These are phyloP conservation scores for Diplocarpon rosae DNA, from an alignment of 2,329 filamentous ascomycete species.

Conservation along the genomic window DNA sequence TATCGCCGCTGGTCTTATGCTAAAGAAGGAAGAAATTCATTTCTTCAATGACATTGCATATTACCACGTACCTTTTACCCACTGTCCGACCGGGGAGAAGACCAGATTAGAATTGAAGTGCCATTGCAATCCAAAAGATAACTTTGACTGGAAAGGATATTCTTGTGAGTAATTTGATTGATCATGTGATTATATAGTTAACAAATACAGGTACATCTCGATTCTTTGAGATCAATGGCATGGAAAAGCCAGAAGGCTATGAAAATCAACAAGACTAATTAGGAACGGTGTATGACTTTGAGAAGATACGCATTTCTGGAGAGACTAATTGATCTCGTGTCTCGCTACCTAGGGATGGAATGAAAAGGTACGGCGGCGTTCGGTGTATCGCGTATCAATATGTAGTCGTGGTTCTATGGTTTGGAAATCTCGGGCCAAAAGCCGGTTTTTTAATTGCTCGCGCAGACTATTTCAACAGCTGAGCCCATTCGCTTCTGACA, in stretches of 20 bases:
- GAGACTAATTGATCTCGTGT: constrained; percentile 6
- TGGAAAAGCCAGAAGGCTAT: constrained; percentile 78
- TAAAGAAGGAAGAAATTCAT: constrained; percentile 89
- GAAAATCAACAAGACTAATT: constrained; percentile 52
- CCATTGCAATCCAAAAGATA: constrained; percentile 88
- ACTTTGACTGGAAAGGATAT: constrained; percentile 99
- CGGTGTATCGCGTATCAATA: constrained; percentile 1
- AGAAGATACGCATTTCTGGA: constrained; percentile 8
- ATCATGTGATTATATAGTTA: no score
- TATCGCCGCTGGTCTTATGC: constrained; percentile 78
- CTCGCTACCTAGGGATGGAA: constrained; percentile 9
- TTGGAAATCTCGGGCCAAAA: constrained; percentile 3
- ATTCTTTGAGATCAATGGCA: constrained; percentile 73
- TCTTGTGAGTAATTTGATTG: constrained; percentile 57
- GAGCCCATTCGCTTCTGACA: no score
- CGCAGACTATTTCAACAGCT: neutral
- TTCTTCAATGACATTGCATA: constrained; percentile 99
- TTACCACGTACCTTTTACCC: constrained; percentile 94
- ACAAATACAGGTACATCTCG: constrained; percentile 58
- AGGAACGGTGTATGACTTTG: constrained; percentile 5
- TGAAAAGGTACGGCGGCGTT: constrained; percentile 13
- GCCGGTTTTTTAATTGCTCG: neutral
- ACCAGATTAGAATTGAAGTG: constrained; percentile 76
- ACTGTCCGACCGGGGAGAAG: constrained; percentile 89
- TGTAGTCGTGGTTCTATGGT: constrained; percentile 4